Evolutionary conservation across 139 green algal genomes (phyloP).

Genomic region (Tetradesmus lagerheimii): DNA sequence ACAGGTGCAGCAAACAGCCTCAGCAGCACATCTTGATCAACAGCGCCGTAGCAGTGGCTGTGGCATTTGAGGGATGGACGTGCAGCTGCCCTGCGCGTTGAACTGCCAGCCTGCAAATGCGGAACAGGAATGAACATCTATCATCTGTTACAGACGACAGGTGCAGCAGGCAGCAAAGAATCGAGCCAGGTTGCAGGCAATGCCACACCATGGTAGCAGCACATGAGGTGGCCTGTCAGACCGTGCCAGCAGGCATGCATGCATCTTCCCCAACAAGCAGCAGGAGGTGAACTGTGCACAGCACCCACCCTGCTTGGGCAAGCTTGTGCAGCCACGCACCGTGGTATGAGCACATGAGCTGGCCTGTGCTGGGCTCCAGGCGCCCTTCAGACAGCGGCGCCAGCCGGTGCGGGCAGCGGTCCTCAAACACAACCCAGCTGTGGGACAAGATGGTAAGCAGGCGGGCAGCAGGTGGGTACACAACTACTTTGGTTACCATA

Average conservation of each 20-base stretch:
- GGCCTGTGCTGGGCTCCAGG: slow-evolving; percentile 45
- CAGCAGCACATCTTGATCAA: background rate
- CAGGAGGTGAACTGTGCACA: no score
- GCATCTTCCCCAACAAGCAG: no score
- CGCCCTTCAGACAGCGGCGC: slow-evolving; percentile 55
- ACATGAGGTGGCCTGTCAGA: slow-evolving; percentile 49
- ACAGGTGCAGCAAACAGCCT: background rate
- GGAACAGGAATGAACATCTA: no score
- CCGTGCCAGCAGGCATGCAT: no score
- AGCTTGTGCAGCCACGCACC: background rate
- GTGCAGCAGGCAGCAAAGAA: no score
- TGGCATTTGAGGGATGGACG: slow-evolving; percentile 48
- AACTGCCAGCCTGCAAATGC: slow-evolving; percentile 31
- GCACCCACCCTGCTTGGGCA: no score
- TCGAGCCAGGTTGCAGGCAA: no score
- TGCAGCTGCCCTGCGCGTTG: slow-evolving; percentile 4
- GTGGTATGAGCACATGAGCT: slow-evolving; percentile 56
- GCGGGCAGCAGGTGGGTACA: background rate
- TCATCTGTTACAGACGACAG: no score
- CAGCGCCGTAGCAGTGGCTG: no score
- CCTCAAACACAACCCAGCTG: slow-evolving; percentile 45
- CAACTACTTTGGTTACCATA: no score
- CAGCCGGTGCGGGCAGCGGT: slow-evolving; percentile 48
- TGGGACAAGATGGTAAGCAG: background rate
- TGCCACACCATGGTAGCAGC: slow-evolving; percentile 42